phyloP scores from a whole-genome alignment of 2,329 filamentous ascomycete genomes.

The Xylaria sp. region DNA sequence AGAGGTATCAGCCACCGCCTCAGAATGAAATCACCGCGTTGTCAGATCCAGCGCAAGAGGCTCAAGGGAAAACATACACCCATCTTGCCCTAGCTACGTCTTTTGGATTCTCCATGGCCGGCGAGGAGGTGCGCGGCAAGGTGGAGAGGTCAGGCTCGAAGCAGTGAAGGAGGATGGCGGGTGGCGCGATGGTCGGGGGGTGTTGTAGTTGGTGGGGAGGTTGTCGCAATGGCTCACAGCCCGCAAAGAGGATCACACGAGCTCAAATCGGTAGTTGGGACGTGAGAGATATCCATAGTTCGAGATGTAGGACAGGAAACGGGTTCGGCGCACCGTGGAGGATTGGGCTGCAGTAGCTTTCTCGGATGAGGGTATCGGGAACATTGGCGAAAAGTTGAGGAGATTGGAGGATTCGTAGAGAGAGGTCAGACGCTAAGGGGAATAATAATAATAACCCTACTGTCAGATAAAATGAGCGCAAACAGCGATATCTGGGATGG shows the following conservation, averaged over 20 bases:
- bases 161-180: constrained; percentile 16
- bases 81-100: constrained; percentile 33
- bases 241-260: constrained; percentile 37
- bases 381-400: constrained; percentile 34
- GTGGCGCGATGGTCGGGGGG: constrained; percentile 21
- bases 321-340: constrained; percentile 26
- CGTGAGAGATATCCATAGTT: constrained; percentile 39
- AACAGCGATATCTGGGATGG: constrained; percentile 6
- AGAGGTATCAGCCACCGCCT: constrained; percentile 17
- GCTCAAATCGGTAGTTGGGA: constrained; percentile 31
- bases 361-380: constrained; percentile 29
- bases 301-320: constrained; percentile 25
- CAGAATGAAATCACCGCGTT: background rate
- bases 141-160: constrained; percentile 8
- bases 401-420: constrained; percentile 20
- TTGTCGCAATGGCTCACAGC: constrained; percentile 35
- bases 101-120: constrained; percentile 32
- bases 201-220: constrained; percentile 17
- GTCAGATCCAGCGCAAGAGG: constrained; percentile 7
- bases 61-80: constrained; percentile 29
- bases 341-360: constrained; percentile 31
- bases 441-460: constrained; percentile 1
- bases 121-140: constrained; percentile 4
- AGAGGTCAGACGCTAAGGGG: constrained; percentile 10
- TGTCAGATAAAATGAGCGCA: constrained; percentile 4